Percentiles rank a stretch among this genome's conserved stretches.
These are phyloP conservation scores for Sanghuangporus baumii DNA, from an alignment of 1,284 basidiomycete species.

Conservation along the genomic window DNA sequence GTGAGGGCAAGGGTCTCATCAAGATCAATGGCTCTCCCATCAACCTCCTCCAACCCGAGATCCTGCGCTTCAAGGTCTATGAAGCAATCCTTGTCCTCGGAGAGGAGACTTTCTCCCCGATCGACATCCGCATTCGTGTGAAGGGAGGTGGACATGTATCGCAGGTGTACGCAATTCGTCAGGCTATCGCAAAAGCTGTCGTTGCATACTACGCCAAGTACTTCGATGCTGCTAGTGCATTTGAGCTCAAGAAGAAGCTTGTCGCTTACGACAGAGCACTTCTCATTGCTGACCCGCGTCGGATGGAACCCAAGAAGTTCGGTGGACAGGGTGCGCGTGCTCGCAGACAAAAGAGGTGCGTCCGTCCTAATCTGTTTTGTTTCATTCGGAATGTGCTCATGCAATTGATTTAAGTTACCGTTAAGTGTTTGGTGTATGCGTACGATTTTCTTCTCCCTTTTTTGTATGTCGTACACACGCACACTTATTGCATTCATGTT, in stretches of 20 bases:
- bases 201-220: slow-evolving; percentile 99
- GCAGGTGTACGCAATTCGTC: slow-evolving; percentile 98
- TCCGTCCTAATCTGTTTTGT: slow-evolving; percentile 14
- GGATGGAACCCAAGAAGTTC: slow-evolving; percentile 99
- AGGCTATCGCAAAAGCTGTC: slow-evolving; percentile 97
- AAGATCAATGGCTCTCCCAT: slow-evolving; percentile 98
- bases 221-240: slow-evolving; percentile 94
- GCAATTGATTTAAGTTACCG: slow-evolving; percentile 64
- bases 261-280: slow-evolving; percentile 93
- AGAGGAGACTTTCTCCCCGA: slow-evolving; percentile 75
- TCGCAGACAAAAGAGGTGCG: slow-evolving; percentile 90
- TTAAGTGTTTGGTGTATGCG: slow-evolving; percentile 42
- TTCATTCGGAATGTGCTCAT: neutral
- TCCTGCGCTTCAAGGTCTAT: slow-evolving; percentile 98
- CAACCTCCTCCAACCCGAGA: slow-evolving; percentile 89
- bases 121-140: slow-evolving; percentile 98
- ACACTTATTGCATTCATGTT: slow-evolving; percentile 37
- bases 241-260: slow-evolving; percentile 95
- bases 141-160: slow-evolving; percentile 99
- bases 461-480: slow-evolving; percentile 36
- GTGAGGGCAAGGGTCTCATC: slow-evolving; percentile 96
- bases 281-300: slow-evolving; percentile 96
- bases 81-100: slow-evolving; percentile 90
- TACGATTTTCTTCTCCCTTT: slow-evolving; percentile 28
- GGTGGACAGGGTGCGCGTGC: slow-evolving; percentile 95